Evolutionary conservation across 495 filamentous ascomycete genomes (phyloP), one percentile per base, ranked within the genome.

Genomic region (Penicillium silybi): DNA sequence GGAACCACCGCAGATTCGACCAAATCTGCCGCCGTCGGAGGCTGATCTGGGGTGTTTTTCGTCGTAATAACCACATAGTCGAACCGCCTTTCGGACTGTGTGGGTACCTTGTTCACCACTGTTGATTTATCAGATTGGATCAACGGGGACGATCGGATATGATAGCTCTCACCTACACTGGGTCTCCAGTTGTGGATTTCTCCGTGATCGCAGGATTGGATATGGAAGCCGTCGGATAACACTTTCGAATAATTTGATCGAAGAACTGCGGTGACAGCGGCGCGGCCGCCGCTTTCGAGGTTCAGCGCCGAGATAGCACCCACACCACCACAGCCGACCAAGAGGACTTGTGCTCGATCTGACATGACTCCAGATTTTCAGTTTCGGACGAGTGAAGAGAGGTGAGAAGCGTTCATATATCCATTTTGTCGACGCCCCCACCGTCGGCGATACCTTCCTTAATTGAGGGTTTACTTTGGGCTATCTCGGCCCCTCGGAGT

Each of bases 201-300:
- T n/a, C 68, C 66, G 49, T 70, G 60, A 22, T 72, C 59, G 16
- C 47, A 54, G 1, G 79, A 82, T 25, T 76, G 50, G 57, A 85
- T 80, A 15, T 58, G 54, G 58, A 81, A 79, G 16, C 81, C 83
- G 23, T 78, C 46, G 8, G 64, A 40, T 27, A 63, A 61, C 23
- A 75, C 79, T 4, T 57, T 64, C 1, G 65, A 64, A 63, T 78
- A 84, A 64, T 84, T 85, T 3, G 78, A 81, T 25, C 82, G 73
- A 48, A 80, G 75, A 15, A 85, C 66, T 1, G 74, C 66, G 5
- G 77, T 78, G 27, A 82, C 72, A 5, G 45, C 51, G 17, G 71
- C 72, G 2, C 38, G 43, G 3, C 65, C 61, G 22, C 71, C 71
- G 11, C 63, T 56, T 34, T 73, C 59, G 6, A 85, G 67, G 18